Percentiles rank a stretch among this genome's conserved stretches.
These are phyloP conservation scores for Boletus calvinii DNA, from an alignment of 1,284 basidiomycete species.

Conservation along the genomic window DNA sequence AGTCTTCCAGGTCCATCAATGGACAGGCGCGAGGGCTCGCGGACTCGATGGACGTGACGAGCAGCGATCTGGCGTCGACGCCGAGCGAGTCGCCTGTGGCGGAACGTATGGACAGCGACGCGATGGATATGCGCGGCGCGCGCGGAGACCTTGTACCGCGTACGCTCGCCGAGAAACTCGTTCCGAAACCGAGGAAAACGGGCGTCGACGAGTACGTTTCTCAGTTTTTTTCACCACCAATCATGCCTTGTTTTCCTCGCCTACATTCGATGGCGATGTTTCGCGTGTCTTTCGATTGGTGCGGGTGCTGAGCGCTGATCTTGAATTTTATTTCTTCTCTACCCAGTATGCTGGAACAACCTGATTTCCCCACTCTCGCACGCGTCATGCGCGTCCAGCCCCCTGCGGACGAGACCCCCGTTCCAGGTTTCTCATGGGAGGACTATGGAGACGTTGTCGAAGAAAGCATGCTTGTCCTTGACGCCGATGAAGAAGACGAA, in stretches of 20 bases:
- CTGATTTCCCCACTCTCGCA: constrained; percentile 53
- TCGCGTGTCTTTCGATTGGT: no score
- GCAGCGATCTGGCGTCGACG: constrained; percentile 54
- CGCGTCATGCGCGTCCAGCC: constrained; percentile 66
- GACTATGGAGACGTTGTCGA: constrained; percentile 71
- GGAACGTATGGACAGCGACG: constrained; percentile 43
- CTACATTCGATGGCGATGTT: no score
- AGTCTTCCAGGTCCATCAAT: constrained; percentile 12
- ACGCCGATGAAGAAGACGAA: constrained; percentile 51
- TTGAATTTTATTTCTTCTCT: no score
- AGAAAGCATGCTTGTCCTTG: constrained; percentile 42
- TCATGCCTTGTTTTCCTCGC: constrained; percentile 7
- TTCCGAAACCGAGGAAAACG: constrained; percentile 60
- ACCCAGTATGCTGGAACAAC: constrained; percentile 58
- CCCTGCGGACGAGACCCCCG: constrained; percentile 52
- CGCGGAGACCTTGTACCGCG: constrained; percentile 30
- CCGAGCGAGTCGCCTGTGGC: constrained; percentile 53
- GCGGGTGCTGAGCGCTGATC: no score
- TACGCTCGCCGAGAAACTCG: constrained; percentile 57
- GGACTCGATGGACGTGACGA: constrained; percentile 38
- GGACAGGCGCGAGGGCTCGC: constrained; percentile 13
- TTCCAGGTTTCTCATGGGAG: constrained; percentile 65
- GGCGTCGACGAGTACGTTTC: constrained; percentile 56
- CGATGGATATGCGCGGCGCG: constrained; percentile 23
- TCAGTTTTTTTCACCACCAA: no score